Percentiles rank a stretch among this genome's conserved stretches.
phyloP scores from a whole-genome alignment of 2,329 filamentous ascomycete species.

The Madurella mycetomatis region DNA sequence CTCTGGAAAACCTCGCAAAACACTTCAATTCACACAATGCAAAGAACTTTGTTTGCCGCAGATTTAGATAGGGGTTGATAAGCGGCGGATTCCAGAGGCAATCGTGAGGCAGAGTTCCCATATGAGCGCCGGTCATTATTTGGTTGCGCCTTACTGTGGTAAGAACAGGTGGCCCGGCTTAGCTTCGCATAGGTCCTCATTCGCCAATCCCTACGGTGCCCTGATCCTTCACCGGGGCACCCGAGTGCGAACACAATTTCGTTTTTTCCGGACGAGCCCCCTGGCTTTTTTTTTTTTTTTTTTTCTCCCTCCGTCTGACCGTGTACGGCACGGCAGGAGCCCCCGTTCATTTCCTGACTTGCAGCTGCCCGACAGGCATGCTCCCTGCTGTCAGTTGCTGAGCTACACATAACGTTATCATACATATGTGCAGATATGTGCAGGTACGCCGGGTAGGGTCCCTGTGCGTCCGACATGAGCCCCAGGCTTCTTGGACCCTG shows the following conservation, averaged over 20 bases:
- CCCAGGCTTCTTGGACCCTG: too few species aligned
- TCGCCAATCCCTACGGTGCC: constrained; percentile 2
- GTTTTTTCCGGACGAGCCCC: background rate
- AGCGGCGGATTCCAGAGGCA: too few species aligned
- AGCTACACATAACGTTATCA: too few species aligned
- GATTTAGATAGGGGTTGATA: too few species aligned
- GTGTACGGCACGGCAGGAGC: background rate
- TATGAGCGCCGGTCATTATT: background rate
- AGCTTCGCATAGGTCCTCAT: background rate
- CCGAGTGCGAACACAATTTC: background rate
- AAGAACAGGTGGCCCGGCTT: background rate
- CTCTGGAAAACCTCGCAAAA: background rate
- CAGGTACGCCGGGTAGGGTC: background rate
- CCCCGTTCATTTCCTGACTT: background rate
- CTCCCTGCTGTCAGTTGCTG: background rate
- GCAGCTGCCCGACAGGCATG: background rate
- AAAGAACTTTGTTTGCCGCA: too few species aligned
- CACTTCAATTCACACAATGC: too few species aligned
- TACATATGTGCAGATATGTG: too few species aligned
- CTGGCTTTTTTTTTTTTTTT: background rate
- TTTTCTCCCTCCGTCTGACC: background rate
- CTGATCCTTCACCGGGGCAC: background rate
- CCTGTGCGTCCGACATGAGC: too few species aligned
- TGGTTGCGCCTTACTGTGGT: background rate
- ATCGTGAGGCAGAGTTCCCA: too few species aligned